These are phyloP conservation scores for Ceratobasidium theobromae DNA, from an alignment of 1,284 basidiomycete genomes.

Conservation along the genomic window DNA sequence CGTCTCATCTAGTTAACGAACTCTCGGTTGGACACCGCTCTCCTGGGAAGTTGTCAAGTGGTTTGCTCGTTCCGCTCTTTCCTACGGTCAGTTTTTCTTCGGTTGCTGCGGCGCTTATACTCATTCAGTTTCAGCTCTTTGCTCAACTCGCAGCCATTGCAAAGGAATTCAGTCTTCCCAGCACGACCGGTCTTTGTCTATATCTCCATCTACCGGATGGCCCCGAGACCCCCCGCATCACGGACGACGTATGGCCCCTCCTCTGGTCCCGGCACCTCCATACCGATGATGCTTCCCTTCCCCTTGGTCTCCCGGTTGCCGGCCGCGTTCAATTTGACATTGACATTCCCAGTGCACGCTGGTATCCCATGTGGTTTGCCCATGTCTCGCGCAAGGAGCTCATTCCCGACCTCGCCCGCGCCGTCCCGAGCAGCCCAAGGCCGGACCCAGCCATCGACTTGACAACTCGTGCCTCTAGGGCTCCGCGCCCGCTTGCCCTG, in stretches of 20 bases:
- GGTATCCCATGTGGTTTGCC: constrained; percentile 67
- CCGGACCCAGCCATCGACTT: constrained; percentile 44
- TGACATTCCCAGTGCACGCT: constrained; percentile 65
- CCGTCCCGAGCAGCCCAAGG: constrained; percentile 44
- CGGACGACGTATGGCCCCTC: constrained; percentile 72
- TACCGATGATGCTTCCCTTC: constrained; percentile 46
- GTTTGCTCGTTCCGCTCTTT: constrained; percentile 71
- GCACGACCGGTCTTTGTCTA: constrained; percentile 67
- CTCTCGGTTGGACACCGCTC: constrained; percentile 65
- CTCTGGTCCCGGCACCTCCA: constrained; percentile 58
- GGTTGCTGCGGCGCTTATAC: constrained; percentile 19
- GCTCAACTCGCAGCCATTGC: constrained; percentile 73
- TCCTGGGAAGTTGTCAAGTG: constrained; percentile 60
- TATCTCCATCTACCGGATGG: constrained; percentile 65
- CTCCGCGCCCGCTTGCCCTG: constrained; percentile 30
- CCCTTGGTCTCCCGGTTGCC: constrained; percentile 56
- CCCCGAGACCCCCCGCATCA: constrained; percentile 61
- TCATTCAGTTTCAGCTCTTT: constrained; percentile 55
- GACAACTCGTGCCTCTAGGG: constrained; percentile 36
- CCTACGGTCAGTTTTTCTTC: constrained; percentile 59
- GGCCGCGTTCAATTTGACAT: constrained; percentile 79
- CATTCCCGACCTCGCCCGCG: constrained; percentile 24
- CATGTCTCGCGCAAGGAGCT: constrained; percentile 26
- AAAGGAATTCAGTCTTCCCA: constrained; percentile 76
- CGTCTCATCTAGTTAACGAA: constrained; percentile 57